phyloP scores from a whole-genome alignment of 139 green algal species.

The Micractinium conductrix region DNA sequence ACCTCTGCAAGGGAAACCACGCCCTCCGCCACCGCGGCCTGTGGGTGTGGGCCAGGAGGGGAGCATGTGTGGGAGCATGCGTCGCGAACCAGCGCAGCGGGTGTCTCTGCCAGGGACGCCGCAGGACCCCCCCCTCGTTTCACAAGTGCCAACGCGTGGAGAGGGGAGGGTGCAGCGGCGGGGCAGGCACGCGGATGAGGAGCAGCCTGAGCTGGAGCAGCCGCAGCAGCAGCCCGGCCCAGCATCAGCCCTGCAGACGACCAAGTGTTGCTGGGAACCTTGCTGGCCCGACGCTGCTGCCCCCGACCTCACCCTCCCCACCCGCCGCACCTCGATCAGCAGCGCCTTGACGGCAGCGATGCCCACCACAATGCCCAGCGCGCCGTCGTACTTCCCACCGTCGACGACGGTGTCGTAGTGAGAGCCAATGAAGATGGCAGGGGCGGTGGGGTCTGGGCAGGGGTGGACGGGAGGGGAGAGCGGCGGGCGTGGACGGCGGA shows the following conservation, averaged over 20 bases:
- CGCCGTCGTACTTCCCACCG: conserved; percentile 89
- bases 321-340: conserved; percentile 51
- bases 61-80: background rate
- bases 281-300: no score
- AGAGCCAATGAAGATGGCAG: conserved; percentile 78
- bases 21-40: conserved; percentile 1
- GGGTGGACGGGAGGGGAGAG: background rate
- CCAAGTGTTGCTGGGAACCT: no score
- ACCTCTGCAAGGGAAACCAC: background rate
- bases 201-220: no score
- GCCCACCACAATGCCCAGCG: conserved; percentile 83
- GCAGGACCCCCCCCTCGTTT: no score
- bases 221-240: no score
- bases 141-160: no score
- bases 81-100: no score
- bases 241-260: no score
- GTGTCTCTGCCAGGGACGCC: no score
- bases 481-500: background rate
- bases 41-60: background rate
- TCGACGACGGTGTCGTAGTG: conserved; percentile 96
- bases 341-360: conserved; percentile 83
- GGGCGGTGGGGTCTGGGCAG: conserved; percentile 24
- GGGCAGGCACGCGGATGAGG: no score
- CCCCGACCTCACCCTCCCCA: background rate
- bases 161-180: no score